Evolutionary conservation across 805 yeast genomes (phyloP).

Genomic region (Kuraishia piskuri): DNA sequence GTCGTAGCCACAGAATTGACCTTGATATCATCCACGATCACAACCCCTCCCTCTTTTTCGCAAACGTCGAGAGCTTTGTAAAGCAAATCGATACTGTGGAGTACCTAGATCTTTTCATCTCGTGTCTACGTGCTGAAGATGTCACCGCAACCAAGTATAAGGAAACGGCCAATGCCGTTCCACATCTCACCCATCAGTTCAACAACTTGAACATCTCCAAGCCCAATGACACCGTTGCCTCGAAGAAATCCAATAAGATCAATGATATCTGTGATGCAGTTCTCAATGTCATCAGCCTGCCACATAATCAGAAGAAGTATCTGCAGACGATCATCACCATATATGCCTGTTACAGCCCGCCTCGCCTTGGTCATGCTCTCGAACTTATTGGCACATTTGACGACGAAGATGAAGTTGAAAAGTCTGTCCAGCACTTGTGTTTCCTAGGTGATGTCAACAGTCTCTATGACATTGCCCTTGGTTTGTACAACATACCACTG

Average conservation of each 20-base stretch:
- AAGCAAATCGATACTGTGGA: slow-evolving; percentile 64
- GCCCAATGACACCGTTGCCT: slow-evolving; percentile 5
- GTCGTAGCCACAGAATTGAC: slow-evolving; percentile 88
- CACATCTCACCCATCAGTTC: slow-evolving; percentile 1
- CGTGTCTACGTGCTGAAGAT: slow-evolving; percentile 81
- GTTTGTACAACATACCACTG: slow-evolving; percentile 73
- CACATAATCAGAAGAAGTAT: slow-evolving; percentile 46
- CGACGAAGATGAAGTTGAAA: slow-evolving; percentile 39
- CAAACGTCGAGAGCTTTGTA: slow-evolving; percentile 59
- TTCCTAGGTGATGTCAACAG: slow-evolving; percentile 85
- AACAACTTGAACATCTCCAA: background rate
- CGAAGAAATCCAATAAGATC: slow-evolving; percentile 35
- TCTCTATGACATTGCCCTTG: slow-evolving; percentile 71
- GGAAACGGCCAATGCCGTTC: slow-evolving; percentile 43
- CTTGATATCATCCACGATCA: slow-evolving; percentile 86
- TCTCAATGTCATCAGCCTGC: slow-evolving; percentile 42
- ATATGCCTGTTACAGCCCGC: slow-evolving; percentile 85
- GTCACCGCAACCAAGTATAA: slow-evolving; percentile 74
- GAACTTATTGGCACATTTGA: slow-evolving; percentile 45
- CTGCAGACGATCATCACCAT: slow-evolving; percentile 82
- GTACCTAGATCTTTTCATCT: slow-evolving; percentile 77
- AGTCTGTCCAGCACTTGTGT: slow-evolving; percentile 74
- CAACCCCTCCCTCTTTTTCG: slow-evolving; percentile 59
- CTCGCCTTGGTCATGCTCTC: slow-evolving; percentile 73
- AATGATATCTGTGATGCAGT: slow-evolving; percentile 72